Evolutionary conservation across 768 basidiomycete genomes (phyloP).

Genomic region (Tylopilus cervinicoccineus): DNA sequence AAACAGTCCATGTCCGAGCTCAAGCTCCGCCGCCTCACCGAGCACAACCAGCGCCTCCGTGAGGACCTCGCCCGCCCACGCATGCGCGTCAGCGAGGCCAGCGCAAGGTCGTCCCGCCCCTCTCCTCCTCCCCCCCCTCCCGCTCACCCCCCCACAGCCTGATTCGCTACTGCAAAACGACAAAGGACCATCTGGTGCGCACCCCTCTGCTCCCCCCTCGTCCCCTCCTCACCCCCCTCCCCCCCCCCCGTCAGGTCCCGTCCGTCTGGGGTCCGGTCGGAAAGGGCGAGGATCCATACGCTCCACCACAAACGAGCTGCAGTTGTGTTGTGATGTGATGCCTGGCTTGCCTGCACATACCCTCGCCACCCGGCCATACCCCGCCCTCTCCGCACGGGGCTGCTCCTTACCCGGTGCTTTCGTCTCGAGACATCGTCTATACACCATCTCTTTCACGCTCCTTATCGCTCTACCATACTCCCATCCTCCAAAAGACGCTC

Average conservation of each 20-base stretch:
- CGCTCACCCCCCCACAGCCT: constrained; percentile 46
- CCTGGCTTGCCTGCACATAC: constrained; percentile 28
- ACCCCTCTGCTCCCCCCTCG: too few species aligned
- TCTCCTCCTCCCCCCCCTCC: background rate
- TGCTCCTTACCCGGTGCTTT: constrained; percentile 5
- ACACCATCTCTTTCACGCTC: constrained; percentile 23
- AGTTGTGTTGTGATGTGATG: constrained; percentile 68
- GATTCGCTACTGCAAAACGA: constrained; percentile 91
- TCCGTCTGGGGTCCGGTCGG: constrained; percentile 92
- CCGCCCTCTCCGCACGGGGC: constrained; percentile 12
- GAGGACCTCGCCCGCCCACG: constrained; percentile 90
- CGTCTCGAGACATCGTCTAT: constrained; percentile 24
- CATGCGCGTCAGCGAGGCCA: constrained; percentile 88
- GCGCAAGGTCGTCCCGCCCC: constrained; percentile 64
- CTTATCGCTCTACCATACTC: constrained; percentile 27
- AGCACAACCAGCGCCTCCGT: constrained; percentile 88
- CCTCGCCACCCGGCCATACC: constrained; percentile 32
- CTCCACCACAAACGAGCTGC: constrained; percentile 73
- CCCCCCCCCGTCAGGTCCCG: constrained; percentile 54
- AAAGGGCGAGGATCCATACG: constrained; percentile 91
- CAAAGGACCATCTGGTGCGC: constrained; percentile 84
- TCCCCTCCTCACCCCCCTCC: background rate
- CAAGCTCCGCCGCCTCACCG: constrained; percentile 87
- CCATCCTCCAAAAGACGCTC: constrained; percentile 27
- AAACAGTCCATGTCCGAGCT: constrained; percentile 98